A percentile compares a stretch with the other conserved stretches of the same genome.
Evolutionary conservation across 2,329 filamentous ascomycete genomes (phyloP).

Genomic region (Volutella citrinella): DNA sequence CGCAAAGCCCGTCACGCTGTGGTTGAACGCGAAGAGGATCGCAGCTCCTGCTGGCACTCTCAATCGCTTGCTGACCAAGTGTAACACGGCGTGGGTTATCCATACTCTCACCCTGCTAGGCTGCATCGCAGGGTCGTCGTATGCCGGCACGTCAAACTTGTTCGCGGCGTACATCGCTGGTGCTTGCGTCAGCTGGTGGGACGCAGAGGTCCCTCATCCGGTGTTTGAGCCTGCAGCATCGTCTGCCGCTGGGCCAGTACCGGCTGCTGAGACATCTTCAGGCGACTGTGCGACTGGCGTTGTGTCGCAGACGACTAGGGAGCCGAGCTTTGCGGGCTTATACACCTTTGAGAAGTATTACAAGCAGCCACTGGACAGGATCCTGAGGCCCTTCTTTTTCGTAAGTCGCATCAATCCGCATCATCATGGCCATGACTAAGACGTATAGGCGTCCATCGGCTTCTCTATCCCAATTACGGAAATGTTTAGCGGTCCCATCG

Average conservation of each 20-base stretch:
- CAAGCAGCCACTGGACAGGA: constrained; percentile 35
- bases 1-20: constrained; percentile 38
- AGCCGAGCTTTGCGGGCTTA: constrained; percentile 6
- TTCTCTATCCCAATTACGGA: constrained; percentile 73
- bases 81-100: constrained; percentile 38
- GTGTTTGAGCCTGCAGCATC: too few relatives aligned
- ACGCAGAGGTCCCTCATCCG: constrained; percentile 32
- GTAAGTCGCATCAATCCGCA: too few relatives aligned
- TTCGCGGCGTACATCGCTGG: constrained; percentile 64
- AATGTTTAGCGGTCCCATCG: constrained; percentile 60
- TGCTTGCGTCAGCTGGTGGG: constrained; percentile 59
- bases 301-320: background rate
- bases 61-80: constrained; percentile 21
- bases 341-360: constrained; percentile 29
- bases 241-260: too few relatives aligned
- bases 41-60: constrained; percentile 18
- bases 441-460: constrained; percentile 63
- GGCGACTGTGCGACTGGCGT: background rate
- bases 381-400: constrained; percentile 73
- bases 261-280: background rate
- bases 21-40: constrained; percentile 30
- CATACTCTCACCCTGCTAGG: constrained; percentile 50
- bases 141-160: constrained; percentile 60
- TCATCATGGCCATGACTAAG: too few relatives aligned
- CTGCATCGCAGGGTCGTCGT: constrained; percentile 49